Base-by-base conservation (phyloP, 1,139 yeast genomes). In the Yamadazyma epiphylla region DNA sequence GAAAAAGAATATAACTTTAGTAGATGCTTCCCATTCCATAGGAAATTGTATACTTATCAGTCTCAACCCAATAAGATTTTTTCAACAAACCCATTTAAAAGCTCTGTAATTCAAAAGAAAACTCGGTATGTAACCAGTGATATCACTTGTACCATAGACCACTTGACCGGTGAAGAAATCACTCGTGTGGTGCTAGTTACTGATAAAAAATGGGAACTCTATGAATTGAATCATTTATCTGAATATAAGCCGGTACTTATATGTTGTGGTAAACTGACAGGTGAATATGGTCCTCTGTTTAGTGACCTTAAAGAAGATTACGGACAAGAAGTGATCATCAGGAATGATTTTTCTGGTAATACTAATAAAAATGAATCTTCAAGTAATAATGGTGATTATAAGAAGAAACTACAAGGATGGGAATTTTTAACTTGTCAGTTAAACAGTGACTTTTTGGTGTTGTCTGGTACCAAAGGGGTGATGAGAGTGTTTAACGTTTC, bases 21-120 rank as follows among this genome's bases (percentile, higher is more conserved):
- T 12, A 81, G 80, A 46, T 85, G 94, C 45, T 88, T 86, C 58
- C 96, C 96, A 2, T 74, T 79, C 35, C 85, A 83, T 51, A 64
- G 95, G 34, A 80, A 81, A 47, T 66, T 78, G 30, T 67, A 74
- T 24, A 77, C 80, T 22, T 80, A 72, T 51, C 70, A 73, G 14
- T 80, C 91, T 0, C 89, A 80, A 42, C 76, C 77, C 17, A 52
- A 70, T 21, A 69, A 64, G 35, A 60, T 77, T 31, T 62, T 52
- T 46, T 66, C 57, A 2, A 46, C 43, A 23, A 43, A 47, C 13
- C 48, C 63, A 27, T 58, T 72, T 40, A 63, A 70, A 37, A 58
- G 73, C 27, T 38, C 56, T 1, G 49, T 57, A 35, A 46, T 64
- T 9, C 59, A 68, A 71, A 45, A 77, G 61, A 49, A 60, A 54